Conservation (phyloP, 2,329 filamentous ascomycete species). For the Xylariales sp. region DNA sequence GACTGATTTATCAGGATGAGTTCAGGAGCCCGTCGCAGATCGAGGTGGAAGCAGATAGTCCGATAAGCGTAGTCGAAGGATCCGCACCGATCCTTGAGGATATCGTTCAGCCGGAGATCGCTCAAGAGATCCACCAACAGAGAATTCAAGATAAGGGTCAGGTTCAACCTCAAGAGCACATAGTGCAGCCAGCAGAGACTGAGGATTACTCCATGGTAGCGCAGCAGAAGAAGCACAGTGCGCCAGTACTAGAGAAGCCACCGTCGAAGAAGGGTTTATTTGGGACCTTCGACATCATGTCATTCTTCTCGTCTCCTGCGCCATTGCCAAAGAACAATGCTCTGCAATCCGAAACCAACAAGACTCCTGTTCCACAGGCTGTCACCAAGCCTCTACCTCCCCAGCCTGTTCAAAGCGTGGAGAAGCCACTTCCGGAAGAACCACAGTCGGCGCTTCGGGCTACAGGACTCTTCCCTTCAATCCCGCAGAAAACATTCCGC, state of each 20-base stretch:
- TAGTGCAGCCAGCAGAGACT: slow-evolving; percentile 10
- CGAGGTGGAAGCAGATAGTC: slow-evolving; percentile 17
- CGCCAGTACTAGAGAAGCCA: slow-evolving; percentile 18
- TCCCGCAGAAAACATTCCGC: slow-evolving; percentile 29
- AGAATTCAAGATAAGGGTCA: neutral
- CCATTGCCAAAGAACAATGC: slow-evolving; percentile 26
- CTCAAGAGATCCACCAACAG: neutral
- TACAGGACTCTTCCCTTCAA: slow-evolving; percentile 25
- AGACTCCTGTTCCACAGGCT: slow-evolving; percentile 1
- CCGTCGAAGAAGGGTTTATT: slow-evolving; percentile 21
- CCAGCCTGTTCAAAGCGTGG: slow-evolving; percentile 13
- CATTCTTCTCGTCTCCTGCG: slow-evolving; percentile 55
- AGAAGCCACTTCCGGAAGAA: slow-evolving; percentile 21
- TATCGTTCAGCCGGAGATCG: neutral
- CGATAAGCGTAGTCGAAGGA: slow-evolving; percentile 19
- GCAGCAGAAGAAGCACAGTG: slow-evolving; percentile 19
- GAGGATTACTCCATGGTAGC: slow-evolving; percentile 44
- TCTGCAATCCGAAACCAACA: slow-evolving; percentile 4
- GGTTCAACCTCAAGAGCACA: neutral
- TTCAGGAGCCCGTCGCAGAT: slow-evolving; percentile 26
- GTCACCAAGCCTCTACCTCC: slow-evolving; percentile 10
- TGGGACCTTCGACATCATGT: slow-evolving; percentile 41
- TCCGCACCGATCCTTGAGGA: neutral
- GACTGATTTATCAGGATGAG: slow-evolving; percentile 28
- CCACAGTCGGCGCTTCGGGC: slow-evolving; percentile 22